These are phyloP conservation scores for Vicia sativa DNA, from an alignment of 306 rosid species.

Conservation along the genomic window DNA sequence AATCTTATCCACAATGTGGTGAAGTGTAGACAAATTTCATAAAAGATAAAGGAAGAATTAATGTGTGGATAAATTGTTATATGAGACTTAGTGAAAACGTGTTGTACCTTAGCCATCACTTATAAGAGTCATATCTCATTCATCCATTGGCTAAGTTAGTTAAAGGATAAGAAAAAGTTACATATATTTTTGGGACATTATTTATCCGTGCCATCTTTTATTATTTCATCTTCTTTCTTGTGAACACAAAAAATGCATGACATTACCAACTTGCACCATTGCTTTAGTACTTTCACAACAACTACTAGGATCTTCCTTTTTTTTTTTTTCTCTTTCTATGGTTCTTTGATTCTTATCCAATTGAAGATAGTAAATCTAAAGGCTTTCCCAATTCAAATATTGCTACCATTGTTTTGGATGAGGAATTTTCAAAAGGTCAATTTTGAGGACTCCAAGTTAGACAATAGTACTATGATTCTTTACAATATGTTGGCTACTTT, in stretches of 20 bases:
- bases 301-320: background rate
- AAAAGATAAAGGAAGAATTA: background rate
- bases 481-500: background rate
- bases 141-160: conserved; percentile 3
- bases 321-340: background rate
- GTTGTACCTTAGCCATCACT: background rate
- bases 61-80: conserved; percentile 1
- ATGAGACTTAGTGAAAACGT: conserved; percentile 21
- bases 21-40: background rate
- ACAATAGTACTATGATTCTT: conserved; percentile 6
- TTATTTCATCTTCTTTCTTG: conserved; percentile 37
- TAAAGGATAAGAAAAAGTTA: conserved; percentile 29
- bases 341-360: background rate
- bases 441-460: conserved; percentile 43
- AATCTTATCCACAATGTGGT: conserved; percentile 2
- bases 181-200: conserved; percentile 19
- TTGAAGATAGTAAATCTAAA: background rate
- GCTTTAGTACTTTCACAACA: conserved; percentile 4
- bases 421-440: conserved; percentile 40
- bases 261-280: conserved; percentile 33
- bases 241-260: conserved; percentile 34
- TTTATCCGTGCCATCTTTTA: conserved; percentile 34
- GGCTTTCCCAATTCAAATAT: background rate
- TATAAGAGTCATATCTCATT: background rate
- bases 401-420: conserved; percentile 35